These are phyloP conservation scores for Turnera subulata DNA, from an alignment of 345 rosid genomes.

Conservation along the genomic window DNA sequence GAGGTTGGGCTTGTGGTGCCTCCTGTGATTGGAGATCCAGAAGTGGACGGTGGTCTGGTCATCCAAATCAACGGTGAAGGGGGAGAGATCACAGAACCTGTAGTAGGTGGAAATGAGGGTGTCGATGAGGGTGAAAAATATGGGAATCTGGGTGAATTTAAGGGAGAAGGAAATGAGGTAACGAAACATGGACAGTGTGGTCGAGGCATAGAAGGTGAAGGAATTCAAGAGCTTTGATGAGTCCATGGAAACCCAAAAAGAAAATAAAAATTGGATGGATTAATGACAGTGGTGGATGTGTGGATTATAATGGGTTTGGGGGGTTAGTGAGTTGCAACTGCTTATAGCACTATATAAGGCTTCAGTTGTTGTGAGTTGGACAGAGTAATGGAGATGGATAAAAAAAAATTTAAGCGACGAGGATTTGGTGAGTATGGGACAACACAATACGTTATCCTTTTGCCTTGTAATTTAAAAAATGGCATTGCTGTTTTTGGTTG, in stretches of 20 bases:
- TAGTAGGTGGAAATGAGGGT: constrained; percentile 41
- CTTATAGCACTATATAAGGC: too few relatives aligned
- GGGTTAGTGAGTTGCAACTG: too few relatives aligned
- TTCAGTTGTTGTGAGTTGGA: too few relatives aligned
- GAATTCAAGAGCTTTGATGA: constrained; percentile 6
- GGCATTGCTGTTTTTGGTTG: too few relatives aligned
- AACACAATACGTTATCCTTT: too few relatives aligned
- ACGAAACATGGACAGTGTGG: constrained; percentile 1
- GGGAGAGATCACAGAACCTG: constrained; percentile 43
- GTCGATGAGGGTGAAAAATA: constrained; percentile 37
- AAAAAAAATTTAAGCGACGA: too few relatives aligned
- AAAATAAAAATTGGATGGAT: not conserved
- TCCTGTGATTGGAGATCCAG: constrained; percentile 54
- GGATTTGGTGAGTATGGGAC: too few relatives aligned
- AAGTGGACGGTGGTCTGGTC: constrained; percentile 57
- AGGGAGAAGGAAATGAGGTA: not conserved
- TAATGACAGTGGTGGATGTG: too few relatives aligned
- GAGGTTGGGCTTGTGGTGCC: constrained; percentile 32
- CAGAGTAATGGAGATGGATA: too few relatives aligned
- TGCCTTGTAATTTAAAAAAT: too few relatives aligned
- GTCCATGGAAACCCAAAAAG: not conserved
- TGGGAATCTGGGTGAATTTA: constrained; percentile 9
- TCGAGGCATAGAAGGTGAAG: constrained; percentile 14
- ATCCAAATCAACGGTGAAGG: constrained; percentile 53
- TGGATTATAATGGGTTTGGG: too few relatives aligned